phyloP scores from a whole-genome alignment of 2,329 filamentous ascomycete species.

The Neopestalotiopsis clavispora region DNA sequence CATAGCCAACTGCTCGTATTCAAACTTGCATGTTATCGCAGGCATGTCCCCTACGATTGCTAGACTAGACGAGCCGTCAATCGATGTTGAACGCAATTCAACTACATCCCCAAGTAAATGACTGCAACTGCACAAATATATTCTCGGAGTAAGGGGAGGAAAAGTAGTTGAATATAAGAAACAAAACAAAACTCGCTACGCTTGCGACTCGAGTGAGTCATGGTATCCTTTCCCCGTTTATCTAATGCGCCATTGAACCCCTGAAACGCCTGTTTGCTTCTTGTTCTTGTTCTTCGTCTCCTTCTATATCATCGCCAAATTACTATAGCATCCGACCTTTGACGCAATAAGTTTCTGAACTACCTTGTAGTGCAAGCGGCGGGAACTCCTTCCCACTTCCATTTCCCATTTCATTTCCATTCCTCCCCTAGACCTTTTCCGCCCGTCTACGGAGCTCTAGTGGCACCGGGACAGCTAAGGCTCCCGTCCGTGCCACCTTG shows the following conservation, averaged over 20 bases:
- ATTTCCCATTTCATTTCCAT: too few relatives aligned
- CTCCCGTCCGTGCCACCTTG: slow-evolving; percentile 42
- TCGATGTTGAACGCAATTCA: too few relatives aligned
- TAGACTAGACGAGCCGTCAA: too few relatives aligned
- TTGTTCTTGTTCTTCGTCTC: not conserved
- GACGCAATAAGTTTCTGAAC: not conserved
- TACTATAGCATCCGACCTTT: not conserved
- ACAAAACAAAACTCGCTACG: slow-evolving; percentile 1
- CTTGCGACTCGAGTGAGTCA: slow-evolving; percentile 8
- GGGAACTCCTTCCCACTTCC: not conserved
- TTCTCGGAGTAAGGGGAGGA: not conserved
- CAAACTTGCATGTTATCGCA: too few relatives aligned
- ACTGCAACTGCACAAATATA: too few relatives aligned
- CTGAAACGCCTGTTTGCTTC: not conserved
- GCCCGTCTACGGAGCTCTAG: slow-evolving; percentile 45
- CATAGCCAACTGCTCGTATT: too few relatives aligned
- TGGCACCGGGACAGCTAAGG: slow-evolving; percentile 41
- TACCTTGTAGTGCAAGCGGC: too few relatives aligned
- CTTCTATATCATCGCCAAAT: not conserved
- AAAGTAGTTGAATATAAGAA: not conserved
- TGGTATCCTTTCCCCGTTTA: slow-evolving; percentile 8
- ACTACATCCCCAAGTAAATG: too few relatives aligned
- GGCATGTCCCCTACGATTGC: too few relatives aligned
- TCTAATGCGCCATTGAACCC: slow-evolving; percentile 8
- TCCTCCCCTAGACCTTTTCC: slow-evolving; percentile 41